Evolutionary conservation across 805 yeast species (phyloP).

Genomic region (Wickerhamiella spandovensis): DNA sequence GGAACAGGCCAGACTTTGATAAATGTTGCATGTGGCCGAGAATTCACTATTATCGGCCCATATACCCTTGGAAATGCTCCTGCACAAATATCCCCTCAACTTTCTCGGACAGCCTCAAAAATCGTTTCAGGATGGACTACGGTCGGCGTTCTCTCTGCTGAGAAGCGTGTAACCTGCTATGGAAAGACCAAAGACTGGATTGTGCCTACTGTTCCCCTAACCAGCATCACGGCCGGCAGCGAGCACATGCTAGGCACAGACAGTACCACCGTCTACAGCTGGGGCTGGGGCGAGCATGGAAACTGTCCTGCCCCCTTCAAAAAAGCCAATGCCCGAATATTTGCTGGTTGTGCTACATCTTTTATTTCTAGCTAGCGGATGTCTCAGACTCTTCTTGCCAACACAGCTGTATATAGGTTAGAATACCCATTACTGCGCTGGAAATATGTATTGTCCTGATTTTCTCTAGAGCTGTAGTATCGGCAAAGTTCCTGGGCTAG

Average conservation of each 20-base stretch:
- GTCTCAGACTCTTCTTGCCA: constrained; percentile 22
- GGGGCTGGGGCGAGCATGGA: constrained; percentile 99
- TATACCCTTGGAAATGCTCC: not conserved
- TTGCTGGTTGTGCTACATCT: constrained; percentile 25
- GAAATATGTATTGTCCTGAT: constrained; percentile 21
- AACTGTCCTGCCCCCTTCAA: constrained; percentile 51
- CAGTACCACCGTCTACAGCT: constrained; percentile 35
- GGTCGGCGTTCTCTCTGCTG: not conserved
- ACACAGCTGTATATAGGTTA: constrained; percentile 8
- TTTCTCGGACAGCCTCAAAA: not conserved
- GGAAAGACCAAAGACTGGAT: constrained; percentile 39
- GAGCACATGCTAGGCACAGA: constrained; percentile 39
- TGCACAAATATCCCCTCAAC: no score
- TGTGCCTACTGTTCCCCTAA: constrained; percentile 4
- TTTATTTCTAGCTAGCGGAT: constrained; percentile 7
- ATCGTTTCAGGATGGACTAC: not conserved
- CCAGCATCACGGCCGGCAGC: constrained; percentile 48
- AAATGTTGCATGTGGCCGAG: constrained; percentile 47
- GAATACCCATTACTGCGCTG: constrained; percentile 8
- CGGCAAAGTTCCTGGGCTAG: constrained; percentile 6
- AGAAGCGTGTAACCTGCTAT: constrained; percentile 24
- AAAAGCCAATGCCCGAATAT: constrained; percentile 2
- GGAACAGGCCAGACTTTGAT: no score
- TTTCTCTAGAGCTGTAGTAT: constrained; percentile 15
- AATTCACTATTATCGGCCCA: constrained; percentile 32